phyloP scores from a whole-genome alignment of 23 red algal genomes.

The Gracilaria vermiculophylla region DNA sequence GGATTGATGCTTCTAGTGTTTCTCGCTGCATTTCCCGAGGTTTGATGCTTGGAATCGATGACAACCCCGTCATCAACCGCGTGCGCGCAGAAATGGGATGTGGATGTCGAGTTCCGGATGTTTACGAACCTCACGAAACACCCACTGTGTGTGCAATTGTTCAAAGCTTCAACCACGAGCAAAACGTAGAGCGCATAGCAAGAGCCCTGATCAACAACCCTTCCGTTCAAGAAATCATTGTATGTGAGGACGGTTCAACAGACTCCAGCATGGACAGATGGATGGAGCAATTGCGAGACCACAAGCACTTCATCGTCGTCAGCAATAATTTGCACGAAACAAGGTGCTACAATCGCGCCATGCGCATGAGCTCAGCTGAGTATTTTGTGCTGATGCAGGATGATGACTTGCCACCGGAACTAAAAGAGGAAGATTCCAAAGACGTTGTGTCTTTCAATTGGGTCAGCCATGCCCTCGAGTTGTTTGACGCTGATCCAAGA shows the following conservation, averaged over 20 bases:
- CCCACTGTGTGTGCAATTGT: constrained; percentile 68
- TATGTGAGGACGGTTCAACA: constrained; percentile 77
- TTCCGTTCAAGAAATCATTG: constrained; percentile 73
- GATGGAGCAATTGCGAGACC: constrained; percentile 52
- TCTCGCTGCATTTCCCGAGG: constrained; percentile 61
- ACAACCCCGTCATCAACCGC: constrained; percentile 53
- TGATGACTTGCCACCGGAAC: constrained; percentile 59
- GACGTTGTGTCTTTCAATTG: constrained; percentile 43
- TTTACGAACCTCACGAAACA: constrained; percentile 62
- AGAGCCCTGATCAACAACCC: constrained; percentile 51
- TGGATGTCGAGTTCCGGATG: constrained; percentile 58
- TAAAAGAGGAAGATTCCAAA: background rate
- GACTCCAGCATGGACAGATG: constrained; percentile 67
- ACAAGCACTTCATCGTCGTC: constrained; percentile 72
- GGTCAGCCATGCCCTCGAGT: constrained; percentile 63
- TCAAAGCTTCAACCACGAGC: constrained; percentile 70
- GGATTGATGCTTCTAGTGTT: background rate
- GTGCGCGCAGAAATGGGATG: constrained; percentile 66
- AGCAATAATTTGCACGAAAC: constrained; percentile 76
- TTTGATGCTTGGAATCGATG: constrained; percentile 33
- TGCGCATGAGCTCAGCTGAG: constrained; percentile 73
- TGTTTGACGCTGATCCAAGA: constrained; percentile 68
- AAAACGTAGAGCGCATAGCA: constrained; percentile 61
- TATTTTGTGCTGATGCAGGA: constrained; percentile 73
- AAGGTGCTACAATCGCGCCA: constrained; percentile 78